Conservation (phyloP, 2,329 filamentous ascomycete species). For the Biscogniauxia marginata region DNA sequence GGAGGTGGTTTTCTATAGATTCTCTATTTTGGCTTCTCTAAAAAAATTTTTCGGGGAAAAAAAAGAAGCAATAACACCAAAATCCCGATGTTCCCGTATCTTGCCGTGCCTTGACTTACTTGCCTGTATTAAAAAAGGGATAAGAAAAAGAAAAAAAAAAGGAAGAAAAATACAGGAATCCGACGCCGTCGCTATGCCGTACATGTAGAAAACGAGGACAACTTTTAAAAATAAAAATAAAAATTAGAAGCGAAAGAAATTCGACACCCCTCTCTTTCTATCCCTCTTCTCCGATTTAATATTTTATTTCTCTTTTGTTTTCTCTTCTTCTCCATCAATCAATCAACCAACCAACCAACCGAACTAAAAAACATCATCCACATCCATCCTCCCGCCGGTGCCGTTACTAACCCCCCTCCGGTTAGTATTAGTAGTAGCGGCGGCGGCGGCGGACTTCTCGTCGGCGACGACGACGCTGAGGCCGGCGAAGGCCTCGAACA, state of each 20-base stretch:
- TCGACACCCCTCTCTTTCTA: too few species aligned
- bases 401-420: slow-evolving; percentile 29
- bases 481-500: slow-evolving; percentile 89
- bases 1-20: too few species aligned
- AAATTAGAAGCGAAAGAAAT: too few species aligned
- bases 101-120: too few species aligned
- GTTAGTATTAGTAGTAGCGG: slow-evolving; percentile 37
- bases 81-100: too few species aligned
- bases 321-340: slow-evolving; percentile 5
- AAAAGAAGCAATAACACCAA: too few species aligned
- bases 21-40: too few species aligned
- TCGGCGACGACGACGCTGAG: slow-evolving; percentile 85
- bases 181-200: slow-evolving; percentile 35
- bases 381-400: slow-evolving; percentile 42
- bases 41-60: too few species aligned
- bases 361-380: slow-evolving; percentile 48
- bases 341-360: too few species aligned
- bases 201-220: not conserved
- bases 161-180: not conserved
- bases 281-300: too few species aligned
- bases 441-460: slow-evolving; percentile 52
- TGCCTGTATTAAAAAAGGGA: not conserved
- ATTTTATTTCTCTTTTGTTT: too few species aligned
- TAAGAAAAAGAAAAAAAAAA: not conserved
- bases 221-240: too few species aligned